A percentile compares a stretch with the other conserved stretches of the same genome.
Evolutionary conservation across 306 rosid genomes (phyloP).

Genomic region (Prunus mume): DNA sequence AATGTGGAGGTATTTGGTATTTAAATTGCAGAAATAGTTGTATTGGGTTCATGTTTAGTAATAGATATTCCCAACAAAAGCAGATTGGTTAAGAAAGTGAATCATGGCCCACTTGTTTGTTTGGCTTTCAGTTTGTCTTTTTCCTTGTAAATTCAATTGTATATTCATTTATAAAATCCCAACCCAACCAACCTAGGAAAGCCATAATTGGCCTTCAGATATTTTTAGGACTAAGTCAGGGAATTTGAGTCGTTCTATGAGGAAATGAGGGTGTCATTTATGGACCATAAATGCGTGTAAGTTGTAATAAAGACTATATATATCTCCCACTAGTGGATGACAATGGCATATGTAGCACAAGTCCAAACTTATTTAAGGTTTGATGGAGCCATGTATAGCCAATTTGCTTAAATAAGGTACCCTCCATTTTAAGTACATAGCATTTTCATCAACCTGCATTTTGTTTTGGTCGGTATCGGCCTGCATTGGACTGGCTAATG

Average conservation of each 20-base stretch:
- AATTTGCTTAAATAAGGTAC: background rate
- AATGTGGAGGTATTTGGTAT: no score
- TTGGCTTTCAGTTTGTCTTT: background rate
- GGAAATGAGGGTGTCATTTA: no score
- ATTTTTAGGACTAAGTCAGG: no score
- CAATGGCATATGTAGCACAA: background rate
- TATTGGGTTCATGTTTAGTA: no score
- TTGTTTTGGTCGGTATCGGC: background rate
- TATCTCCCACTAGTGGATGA: background rate
- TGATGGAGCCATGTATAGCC: background rate
- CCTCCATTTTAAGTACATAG: background rate
- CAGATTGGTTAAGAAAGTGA: background rate
- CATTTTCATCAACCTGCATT: background rate
- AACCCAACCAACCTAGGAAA: background rate
- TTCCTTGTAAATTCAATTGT: background rate
- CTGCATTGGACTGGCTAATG: background rate
- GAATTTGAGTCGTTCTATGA: no score
- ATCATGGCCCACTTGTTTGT: background rate
- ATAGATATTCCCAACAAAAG: no score
- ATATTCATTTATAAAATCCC: background rate
- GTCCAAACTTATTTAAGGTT: background rate
- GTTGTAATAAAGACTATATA: background rate
- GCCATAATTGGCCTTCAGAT: background rate
- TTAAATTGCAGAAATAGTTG: no score
- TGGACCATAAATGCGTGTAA: no score